Evolutionary conservation across 139 green algal species (phyloP), one percentile per base, ranked within the genome.

Genomic region (Picochlorum sp.): DNA sequence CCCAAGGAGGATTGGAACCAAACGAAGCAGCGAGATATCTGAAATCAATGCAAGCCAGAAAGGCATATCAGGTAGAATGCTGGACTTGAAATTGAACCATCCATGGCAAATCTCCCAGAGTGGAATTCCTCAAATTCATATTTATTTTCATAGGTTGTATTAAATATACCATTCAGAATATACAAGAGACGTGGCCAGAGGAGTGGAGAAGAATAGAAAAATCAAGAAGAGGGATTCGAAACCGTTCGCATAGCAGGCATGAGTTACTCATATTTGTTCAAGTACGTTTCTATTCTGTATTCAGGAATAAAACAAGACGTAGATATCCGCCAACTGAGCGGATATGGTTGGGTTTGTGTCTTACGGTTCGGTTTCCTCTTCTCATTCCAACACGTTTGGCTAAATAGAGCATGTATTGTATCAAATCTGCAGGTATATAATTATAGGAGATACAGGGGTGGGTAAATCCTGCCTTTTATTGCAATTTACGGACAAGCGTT

Each of bases 401-500:
- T 21, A 0, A 26, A 0, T 21, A 9, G 47, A 13, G 8, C 16
- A 54, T 54, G 4, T 24, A 23, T 24, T 54, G 18, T 18, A 26
- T 20, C 0, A 9, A 21, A 24, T 10, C 11, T 21, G 13, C 47
- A 54, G 47, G 11, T 54, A 54, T 75, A 99, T 99, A 63, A 98
- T 99, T 55, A 99, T 99, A 60, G 94, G 94, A 11, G 38, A 58
- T 70, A 72, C 85, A 95, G 94, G 94, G 45, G 94, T 99, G 10
- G 94, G 94, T 55, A 99, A 99, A 76, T 99, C 94, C 63, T 99
- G 94, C 78, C 80, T 99, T 16, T 82, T 99, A 18, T 83, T 99
- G 38, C 94, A 99, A 69, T 99, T 99, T 79, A 99, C 94, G 3
- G 94, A 99, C 79, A 98, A 98, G 78, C 78, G 94, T 18, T 99